Base-by-base conservation (phyloP, 441 rosid species). In the Eutrema salsugineum region DNA sequence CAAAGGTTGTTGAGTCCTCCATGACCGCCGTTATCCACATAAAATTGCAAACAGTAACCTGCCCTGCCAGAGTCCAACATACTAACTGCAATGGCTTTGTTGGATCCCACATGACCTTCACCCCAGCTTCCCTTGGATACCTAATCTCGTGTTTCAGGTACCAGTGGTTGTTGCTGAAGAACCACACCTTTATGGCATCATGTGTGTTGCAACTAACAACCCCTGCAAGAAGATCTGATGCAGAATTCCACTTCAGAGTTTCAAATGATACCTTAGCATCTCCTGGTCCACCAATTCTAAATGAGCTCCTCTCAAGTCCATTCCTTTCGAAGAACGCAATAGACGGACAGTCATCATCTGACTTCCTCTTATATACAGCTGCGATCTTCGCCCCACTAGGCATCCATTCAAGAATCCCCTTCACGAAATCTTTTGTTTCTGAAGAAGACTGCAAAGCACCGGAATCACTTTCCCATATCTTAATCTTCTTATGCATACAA, bases 321-420 rank as follows among this genome's bases (percentile, higher is more conserved):
- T 94, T 94, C 77, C 94, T 89, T 78, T 94, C 98, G 28, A 82
- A 88, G 82, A 89, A 90, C 63, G 83, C 91, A 65, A 94, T 38
- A 32, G 83, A 85, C 10, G 93, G 91, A 70, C 86, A 75, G 19
- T 68, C 63, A 63, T 84, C 83, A 61, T 87, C 92, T 6, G 75
- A 76, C 77, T 84, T 87, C 78, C 78, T 78, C 43, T 85, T 85
- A 81, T 78, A 83, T 60, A 87, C 93, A 58, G 91, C 84, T 16
- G 92, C 97, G 70, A 94, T 85, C 74, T 90, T 94, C 3, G 92
- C 97, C 56, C 98, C 99, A 73, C 91, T 92, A 16, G 98, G 99
- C 99, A 94, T 94, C 99, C 99, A 94, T 24, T 89, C 98, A 82
- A 94, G 76, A 71, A 85, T 76, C 62, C 83, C 83, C 65, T 90